These are phyloP conservation scores for Penicillium brevicompactum DNA, from an alignment of 2,329 filamentous ascomycete species.

Conservation along the genomic window DNA sequence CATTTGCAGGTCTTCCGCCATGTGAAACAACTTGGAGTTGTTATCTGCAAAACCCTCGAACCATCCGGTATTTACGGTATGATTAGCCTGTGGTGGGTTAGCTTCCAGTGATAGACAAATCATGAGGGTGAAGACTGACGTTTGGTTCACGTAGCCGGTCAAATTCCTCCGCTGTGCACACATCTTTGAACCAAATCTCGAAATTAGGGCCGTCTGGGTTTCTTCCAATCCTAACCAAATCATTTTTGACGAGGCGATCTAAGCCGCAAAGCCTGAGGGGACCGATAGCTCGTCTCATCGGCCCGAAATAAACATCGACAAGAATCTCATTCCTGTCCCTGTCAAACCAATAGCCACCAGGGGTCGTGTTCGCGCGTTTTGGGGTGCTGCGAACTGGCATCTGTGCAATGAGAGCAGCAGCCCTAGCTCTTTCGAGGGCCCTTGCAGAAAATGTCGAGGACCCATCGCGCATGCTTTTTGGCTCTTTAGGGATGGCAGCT, in stretches of 20 bases:
- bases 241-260: background rate
- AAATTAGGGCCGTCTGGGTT: background rate
- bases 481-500: no score
- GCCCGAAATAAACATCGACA: background rate
- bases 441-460: no score
- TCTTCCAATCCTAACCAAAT: background rate
- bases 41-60: slow-evolving; percentile 38
- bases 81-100: background rate
- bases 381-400: background rate
- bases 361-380: no score
- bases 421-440: no score
- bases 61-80: slow-evolving; percentile 31
- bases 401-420: background rate
- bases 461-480: no score
- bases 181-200: slow-evolving; percentile 5
- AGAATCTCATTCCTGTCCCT: background rate
- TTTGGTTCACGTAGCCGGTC: background rate
- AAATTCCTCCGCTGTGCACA: slow-evolving; percentile 1
- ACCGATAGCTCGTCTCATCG: background rate
- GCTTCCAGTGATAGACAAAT: background rate
- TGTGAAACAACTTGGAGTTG: slow-evolving; percentile 24
- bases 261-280: slow-evolving; percentile 4
- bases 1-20: slow-evolving; percentile 30
- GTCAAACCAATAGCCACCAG: background rate
- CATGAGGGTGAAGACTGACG: background rate